Base-by-base conservation (phyloP, 2,329 filamentous ascomycete species). In the Rutstroemia sp. region DNA sequence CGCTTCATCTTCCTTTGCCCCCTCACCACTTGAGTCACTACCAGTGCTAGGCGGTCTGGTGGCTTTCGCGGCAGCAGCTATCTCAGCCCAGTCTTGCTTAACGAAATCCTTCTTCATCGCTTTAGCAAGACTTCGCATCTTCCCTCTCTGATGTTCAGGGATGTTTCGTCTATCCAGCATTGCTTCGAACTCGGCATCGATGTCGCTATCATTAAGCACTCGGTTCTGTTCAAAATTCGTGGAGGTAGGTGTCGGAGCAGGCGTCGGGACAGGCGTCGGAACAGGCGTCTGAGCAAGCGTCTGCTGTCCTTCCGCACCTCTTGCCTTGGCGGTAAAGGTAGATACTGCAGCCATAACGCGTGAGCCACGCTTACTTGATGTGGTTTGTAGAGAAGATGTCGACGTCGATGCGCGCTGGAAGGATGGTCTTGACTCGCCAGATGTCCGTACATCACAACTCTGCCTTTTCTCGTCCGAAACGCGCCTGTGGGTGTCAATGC, bases 21-120 rank as follows among this genome's bases (percentile, higher is more conserved):
- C 67, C 56, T 74, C 66, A 67, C 61, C 66, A 67, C 67, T 71
- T 57, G 70, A 66, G 57, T 70, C 73, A 59, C 65, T 67, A 61
- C 62, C 58, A 73, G 70, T 70, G 67, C 72, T 75, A 60, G 67
- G 71, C 69, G 71, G 70, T 72, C 74, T 69, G 68, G 66, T 53
- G 70, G 73, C 58, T 69, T 73, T 73, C n/a, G 39, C 16, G 63
- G 75, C 73, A 53, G 79, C 77, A 70, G 77, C 75, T 72, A 79
- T 85, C 70, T 87, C 87, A 6, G 82, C 83, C 77, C 88, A 90
- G 69, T 96, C 89, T 70, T 95, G 92, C 53, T 87, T 86, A 65
- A 97, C 91, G 66, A 99, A 95, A 68, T 97, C 92, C 69, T 91
- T 89, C 73, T 99, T 99, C 75, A 97, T 92, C 38, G 88, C 87